phyloP scores from a whole-genome alignment of 495 filamentous ascomycete genomes.

The Talaromyces thailandensis region DNA sequence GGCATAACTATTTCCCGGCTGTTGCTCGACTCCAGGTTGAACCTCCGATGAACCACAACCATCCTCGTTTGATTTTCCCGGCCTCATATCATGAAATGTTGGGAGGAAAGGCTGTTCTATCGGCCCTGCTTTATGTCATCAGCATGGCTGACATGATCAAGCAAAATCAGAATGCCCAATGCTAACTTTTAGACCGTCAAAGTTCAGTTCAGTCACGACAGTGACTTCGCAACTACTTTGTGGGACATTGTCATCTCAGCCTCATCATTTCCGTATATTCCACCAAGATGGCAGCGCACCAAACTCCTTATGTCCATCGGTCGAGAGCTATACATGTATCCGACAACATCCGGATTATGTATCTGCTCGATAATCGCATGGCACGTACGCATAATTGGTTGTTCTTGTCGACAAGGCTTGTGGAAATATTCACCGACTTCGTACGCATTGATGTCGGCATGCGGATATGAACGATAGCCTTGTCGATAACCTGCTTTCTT shows the following conservation, averaged over 20 bases:
- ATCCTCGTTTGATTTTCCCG: not conserved
- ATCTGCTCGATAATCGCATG: not conserved
- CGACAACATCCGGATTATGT: not conserved
- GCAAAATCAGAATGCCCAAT: not conserved
- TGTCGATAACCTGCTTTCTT: not conserved
- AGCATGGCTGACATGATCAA: not conserved
- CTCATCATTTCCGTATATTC: not conserved
- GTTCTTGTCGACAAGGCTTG: not conserved
- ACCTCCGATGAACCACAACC: not conserved
- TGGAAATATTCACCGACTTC: not conserved
- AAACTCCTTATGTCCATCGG: not conserved
- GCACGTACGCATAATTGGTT: not conserved
- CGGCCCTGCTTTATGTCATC: not conserved
- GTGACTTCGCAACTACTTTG: not conserved
- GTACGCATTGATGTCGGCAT: too few species aligned
- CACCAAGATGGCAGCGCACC: not conserved
- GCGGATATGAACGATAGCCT: not conserved
- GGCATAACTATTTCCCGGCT: not conserved
- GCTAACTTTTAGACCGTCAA: not conserved
- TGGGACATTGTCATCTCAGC: not conserved
- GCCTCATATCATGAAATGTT: not conserved
- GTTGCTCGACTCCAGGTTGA: not conserved
- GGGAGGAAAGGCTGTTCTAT: not conserved
- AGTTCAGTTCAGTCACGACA: not conserved
- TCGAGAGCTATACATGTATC: not conserved